Base-by-base conservation (phyloP, 2,329 filamentous ascomycete genomes). In the Alternaria sp. region DNA sequence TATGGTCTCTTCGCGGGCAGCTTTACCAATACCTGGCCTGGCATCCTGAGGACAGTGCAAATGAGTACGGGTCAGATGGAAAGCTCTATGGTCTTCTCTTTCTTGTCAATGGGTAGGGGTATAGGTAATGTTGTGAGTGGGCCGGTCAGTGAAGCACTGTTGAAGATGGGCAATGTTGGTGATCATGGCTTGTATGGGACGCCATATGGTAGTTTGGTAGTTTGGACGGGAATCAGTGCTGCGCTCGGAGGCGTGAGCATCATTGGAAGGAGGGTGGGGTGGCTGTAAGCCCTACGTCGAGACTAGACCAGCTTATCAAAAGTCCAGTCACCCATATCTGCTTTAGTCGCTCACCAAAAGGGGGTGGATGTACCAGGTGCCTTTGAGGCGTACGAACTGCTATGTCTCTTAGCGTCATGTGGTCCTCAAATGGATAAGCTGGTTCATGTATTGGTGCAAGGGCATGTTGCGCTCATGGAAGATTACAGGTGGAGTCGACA, bases 51-150 rank as follows among this genome's bases (percentile, higher is more conserved):
- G 16, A 63, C 64, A 5, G 66, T 76, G 6, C 62, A 68, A 28
- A 63, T 38, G 22, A 64, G 44, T 11, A 54, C 55, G 3, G 63
- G 56, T 7, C 54, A 67, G 6, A 72, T 60, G n/a, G 69, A 70
- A 3, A 74, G 79, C 0, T 78, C 78, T 0, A 79, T 85, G 56
- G 76, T 85, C 1, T 82, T 84, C 57, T 80, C 78, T 0, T 69
- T 82, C 9, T 71, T 86, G 61, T 77, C 77, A 3, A 79, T 80
- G 4, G 83, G 83, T 0, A 77, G 83, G 16, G 84, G 84, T 0
- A 79, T 86, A 49, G 84, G 84, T 1, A 83, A 81, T 68, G 78
- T 86, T 4, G 77, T 81, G 0, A 80, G 77, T 55, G 84, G 84
- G 2, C 84, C 84, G 0, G 61, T 86, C 43, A 85, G 83, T 56